Conservation (phyloP, 2,329 filamentous ascomycete genomes). For the Nothopassalora personata region DNA sequence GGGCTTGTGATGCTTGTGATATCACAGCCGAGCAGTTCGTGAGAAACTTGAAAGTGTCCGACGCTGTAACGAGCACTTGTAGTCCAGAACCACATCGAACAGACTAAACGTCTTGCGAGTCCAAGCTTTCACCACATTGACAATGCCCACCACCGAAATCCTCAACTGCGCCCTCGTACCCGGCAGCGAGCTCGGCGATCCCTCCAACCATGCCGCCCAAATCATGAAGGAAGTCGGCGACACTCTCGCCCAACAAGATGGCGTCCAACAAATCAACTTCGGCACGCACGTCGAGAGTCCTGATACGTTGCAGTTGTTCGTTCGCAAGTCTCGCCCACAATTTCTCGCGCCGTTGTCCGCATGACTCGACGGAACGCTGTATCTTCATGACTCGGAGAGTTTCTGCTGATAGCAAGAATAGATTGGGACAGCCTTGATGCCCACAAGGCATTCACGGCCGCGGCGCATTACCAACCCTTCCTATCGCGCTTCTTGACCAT, state of each 20-base stretch:
- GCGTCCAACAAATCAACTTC: slow-evolving; percentile 34
- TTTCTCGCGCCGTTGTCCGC: neutral
- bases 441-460: slow-evolving; percentile 39
- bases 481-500: slow-evolving; percentile 29
- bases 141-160: slow-evolving; percentile 38
- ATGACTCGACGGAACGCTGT: neutral
- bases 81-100: neutral
- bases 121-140: neutral
- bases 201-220: slow-evolving; percentile 24
- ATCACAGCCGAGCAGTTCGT: neutral
- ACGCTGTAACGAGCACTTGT: neutral
- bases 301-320: slow-evolving; percentile 33
- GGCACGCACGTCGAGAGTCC: slow-evolving; percentile 39
- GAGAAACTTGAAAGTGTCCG: too few relatives aligned
- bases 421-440: slow-evolving; percentile 40
- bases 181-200: slow-evolving; percentile 32
- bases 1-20: neutral
- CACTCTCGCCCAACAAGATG: slow-evolving; percentile 35
- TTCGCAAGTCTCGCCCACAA: slow-evolving; percentile 33
- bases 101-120: too few relatives aligned
- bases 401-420: slow-evolving; percentile 20
- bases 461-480: slow-evolving; percentile 37
- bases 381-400: too few relatives aligned
- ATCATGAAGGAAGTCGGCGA: slow-evolving; percentile 32
- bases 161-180: slow-evolving; percentile 36